A percentile compares a stretch with the other conserved stretches of the same genome.
These are phyloP conservation scores for Thalassiosira mediterranea DNA, from an alignment of 352 stramenopile genomes.

Conservation along the genomic window DNA sequence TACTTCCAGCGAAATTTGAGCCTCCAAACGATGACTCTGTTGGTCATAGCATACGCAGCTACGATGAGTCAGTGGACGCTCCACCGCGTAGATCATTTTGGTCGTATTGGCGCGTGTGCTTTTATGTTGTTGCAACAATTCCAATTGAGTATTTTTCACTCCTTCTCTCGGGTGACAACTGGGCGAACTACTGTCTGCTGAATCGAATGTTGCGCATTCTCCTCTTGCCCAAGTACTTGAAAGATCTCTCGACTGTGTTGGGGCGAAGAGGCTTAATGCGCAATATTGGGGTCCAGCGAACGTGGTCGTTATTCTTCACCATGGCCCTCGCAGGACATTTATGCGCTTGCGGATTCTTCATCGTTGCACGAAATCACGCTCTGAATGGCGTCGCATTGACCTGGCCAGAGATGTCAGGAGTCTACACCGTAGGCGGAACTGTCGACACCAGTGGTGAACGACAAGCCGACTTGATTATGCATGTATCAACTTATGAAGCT, in stretches of 20 bases:
- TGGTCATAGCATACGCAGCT: slow-evolving; percentile 7
- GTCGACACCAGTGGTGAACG: slow-evolving; percentile 1
- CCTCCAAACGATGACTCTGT: slow-evolving; percentile 17
- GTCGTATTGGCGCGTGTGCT: slow-evolving; percentile 27
- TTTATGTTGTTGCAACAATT: slow-evolving; percentile 41
- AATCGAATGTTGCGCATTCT: slow-evolving; percentile 54
- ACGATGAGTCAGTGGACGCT: slow-evolving; percentile 1
- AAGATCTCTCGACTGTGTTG: slow-evolving; percentile 36
- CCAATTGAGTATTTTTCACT: slow-evolving; percentile 51
- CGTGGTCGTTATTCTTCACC: slow-evolving; percentile 55
- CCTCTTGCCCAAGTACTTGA: slow-evolving; percentile 53
- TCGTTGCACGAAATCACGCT: slow-evolving; percentile 45
- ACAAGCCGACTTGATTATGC: slow-evolving; percentile 29
- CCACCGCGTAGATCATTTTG: slow-evolving; percentile 5
- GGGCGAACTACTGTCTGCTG: slow-evolving; percentile 43
- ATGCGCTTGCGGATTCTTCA: slow-evolving; percentile 60
- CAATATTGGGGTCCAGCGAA: slow-evolving; percentile 56
- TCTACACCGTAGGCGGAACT: slow-evolving; percentile 43
- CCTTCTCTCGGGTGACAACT: slow-evolving; percentile 7
- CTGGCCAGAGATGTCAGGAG: slow-evolving; percentile 45
- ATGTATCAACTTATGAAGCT: slow-evolving; percentile 27
- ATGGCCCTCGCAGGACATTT: slow-evolving; percentile 67
- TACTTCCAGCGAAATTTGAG: slow-evolving; percentile 28
- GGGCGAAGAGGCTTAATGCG: slow-evolving; percentile 41
- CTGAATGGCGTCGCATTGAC: slow-evolving; percentile 30